Percentiles rank a stretch among this genome's conserved stretches.
Evolutionary conservation across 192 early-diverging fungal genomes (phyloP).

Genomic region (Thamnidium elegans): DNA sequence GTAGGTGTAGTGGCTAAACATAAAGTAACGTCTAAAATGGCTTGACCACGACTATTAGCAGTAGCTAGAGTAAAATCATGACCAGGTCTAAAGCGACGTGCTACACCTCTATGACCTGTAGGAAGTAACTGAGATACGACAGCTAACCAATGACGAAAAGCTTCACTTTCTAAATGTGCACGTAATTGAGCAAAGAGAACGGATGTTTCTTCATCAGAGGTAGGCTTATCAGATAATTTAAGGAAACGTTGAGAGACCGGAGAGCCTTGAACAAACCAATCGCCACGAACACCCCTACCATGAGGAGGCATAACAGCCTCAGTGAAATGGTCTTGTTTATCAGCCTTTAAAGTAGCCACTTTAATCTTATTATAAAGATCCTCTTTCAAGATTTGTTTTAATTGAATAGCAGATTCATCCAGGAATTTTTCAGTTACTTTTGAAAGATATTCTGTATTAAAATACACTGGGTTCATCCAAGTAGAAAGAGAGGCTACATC

Average conservation of each 20-base stretch:
- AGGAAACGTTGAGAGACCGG: conserved; percentile 66
- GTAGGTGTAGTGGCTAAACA: conserved; percentile 46
- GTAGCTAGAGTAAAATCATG: conserved; percentile 81
- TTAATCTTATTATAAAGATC: conserved; percentile 39
- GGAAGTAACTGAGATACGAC: conserved; percentile 52
- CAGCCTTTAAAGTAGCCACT: conserved; percentile 33
- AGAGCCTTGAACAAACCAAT: conserved; percentile 62
- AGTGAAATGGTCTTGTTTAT: conserved; percentile 49
- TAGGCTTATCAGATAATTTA: conserved; percentile 34
- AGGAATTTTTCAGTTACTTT: conserved; percentile 62
- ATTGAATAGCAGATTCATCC: conserved; percentile 66
- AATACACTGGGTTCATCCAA: conserved; percentile 67
- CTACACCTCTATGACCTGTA: conserved; percentile 44
- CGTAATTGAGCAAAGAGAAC: conserved; percentile 34
- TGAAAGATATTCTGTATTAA: conserved; percentile 43
- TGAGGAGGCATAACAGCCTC: conserved; percentile 45
- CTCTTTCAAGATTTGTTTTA: conserved; percentile 57
- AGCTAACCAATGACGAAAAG: conserved; percentile 62
- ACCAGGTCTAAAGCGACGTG: conserved; percentile 74
- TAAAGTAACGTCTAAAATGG: conserved; percentile 65
- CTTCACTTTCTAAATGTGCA: conserved; percentile 36
- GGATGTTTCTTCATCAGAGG: conserved; percentile 17
- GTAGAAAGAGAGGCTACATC: conserved; percentile 47
- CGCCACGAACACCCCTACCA: conserved; percentile 51
- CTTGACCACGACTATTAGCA: conserved; percentile 41